Evolutionary conservation across 1,284 basidiomycete species (phyloP).

Genomic region (Exobasidium cylindrosporum): DNA sequence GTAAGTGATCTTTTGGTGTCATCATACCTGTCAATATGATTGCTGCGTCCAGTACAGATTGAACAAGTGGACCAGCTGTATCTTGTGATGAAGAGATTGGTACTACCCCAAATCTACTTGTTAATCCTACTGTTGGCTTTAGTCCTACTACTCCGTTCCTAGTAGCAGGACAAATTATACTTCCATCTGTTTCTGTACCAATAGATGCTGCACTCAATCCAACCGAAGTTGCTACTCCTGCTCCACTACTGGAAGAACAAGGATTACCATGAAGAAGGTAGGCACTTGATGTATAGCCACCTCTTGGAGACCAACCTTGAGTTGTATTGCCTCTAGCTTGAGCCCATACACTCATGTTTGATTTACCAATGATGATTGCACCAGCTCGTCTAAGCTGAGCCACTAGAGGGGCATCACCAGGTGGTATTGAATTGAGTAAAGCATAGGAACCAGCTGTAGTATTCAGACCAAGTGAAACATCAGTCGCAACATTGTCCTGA

Average conservation of each 20-base stretch:
- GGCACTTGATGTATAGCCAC: slow-evolving; percentile 65
- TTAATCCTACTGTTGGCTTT: slow-evolving; percentile 31
- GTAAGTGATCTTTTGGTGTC: neutral
- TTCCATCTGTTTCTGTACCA: slow-evolving; percentile 63
- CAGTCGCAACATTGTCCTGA: slow-evolving; percentile 69
- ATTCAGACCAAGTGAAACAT: slow-evolving; percentile 65
- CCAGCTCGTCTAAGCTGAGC: slow-evolving; percentile 66
- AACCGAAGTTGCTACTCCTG: slow-evolving; percentile 65
- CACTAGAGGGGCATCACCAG: slow-evolving; percentile 65
- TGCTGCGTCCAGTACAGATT: slow-evolving; percentile 30
- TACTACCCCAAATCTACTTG: slow-evolving; percentile 26
- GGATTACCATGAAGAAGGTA: slow-evolving; percentile 66
- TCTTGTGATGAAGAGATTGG: slow-evolving; percentile 29
- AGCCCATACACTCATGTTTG: slow-evolving; percentile 53
- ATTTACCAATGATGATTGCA: slow-evolving; percentile 64
- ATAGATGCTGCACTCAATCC: slow-evolving; percentile 65
- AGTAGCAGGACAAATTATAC: slow-evolving; percentile 28
- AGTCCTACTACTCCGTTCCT: slow-evolving; percentile 34
- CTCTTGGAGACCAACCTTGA: slow-evolving; percentile 67
- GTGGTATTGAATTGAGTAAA: slow-evolving; percentile 60
- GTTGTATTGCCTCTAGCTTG: slow-evolving; percentile 61
- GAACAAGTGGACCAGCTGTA: slow-evolving; percentile 25
- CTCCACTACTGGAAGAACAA: slow-evolving; percentile 67
- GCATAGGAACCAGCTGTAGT: slow-evolving; percentile 60
- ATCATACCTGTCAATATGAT: slow-evolving; percentile 25